Evolutionary conservation across 139 green algal genomes (phyloP).

Genomic region (Desmodesmus armatus): DNA sequence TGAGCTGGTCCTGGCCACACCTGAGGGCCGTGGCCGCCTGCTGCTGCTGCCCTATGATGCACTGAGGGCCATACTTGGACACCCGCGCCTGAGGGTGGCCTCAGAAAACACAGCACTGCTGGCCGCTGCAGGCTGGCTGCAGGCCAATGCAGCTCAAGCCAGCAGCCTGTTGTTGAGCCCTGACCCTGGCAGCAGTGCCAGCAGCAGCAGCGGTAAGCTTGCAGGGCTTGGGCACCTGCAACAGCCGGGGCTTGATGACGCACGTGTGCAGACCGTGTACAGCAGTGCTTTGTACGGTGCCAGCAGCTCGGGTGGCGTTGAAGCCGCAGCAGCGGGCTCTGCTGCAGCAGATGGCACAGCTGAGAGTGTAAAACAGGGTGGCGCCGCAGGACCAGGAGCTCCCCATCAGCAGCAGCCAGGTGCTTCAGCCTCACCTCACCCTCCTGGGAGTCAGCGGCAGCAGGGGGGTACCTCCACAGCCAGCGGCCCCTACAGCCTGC

Average conservation of each 20-base stretch:
- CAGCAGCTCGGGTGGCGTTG: neutral
- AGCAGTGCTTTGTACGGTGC: neutral
- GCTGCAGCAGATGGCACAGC: neutral
- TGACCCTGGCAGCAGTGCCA: neutral
- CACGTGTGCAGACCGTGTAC: too few relatives aligned
- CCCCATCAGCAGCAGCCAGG: neutral
- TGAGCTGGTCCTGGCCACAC: neutral
- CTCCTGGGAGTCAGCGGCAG: too few relatives aligned
- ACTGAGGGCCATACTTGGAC: neutral
- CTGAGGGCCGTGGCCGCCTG: neutral
- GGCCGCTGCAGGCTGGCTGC: conserved; percentile 6
- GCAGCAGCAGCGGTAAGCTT: neutral
- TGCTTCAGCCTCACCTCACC: too few relatives aligned
- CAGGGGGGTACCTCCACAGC: neutral
- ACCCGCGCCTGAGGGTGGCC: conserved; percentile 9
- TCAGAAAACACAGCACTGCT: conserved; percentile 15
- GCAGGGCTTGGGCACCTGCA: too few relatives aligned
- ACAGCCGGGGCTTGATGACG: too few relatives aligned
- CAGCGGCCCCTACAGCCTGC: conserved; percentile 2
- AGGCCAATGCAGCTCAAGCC: neutral
- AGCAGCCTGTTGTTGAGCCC: neutral
- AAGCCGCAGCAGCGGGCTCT: neutral
- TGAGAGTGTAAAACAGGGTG: too few relatives aligned
- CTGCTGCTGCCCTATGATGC: conserved; percentile 33
- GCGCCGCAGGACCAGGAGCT: conserved; percentile 15